Conservation (phyloP, 306 rosid species). For the Quercus engelmannii region DNA sequence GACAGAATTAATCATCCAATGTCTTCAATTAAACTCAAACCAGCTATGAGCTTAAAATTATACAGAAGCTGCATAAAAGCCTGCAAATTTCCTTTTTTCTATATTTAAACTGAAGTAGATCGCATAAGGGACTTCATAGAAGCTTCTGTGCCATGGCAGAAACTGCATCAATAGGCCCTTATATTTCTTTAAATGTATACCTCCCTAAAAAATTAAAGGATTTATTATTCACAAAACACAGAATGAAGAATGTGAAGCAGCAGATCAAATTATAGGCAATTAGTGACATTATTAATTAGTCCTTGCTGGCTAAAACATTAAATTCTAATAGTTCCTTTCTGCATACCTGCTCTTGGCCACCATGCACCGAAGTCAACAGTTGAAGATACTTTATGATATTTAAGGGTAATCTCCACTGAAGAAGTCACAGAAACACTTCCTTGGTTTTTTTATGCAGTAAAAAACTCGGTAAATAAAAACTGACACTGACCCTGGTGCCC, state of each 20-base stretch:
- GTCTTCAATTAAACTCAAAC: not conserved
- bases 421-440: conserved; percentile 4
- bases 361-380: conserved; percentile 9
- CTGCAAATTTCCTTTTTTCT: not conserved
- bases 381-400: not conserved
- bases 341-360: conserved; percentile 20
- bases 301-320: not conserved
- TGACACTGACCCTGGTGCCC: conserved; percentile 3
- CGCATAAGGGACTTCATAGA: not conserved
- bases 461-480: conserved; percentile 12
- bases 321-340: not conserved
- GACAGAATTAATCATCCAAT: conserved; percentile 1
- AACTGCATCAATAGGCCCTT: conserved; percentile 11
- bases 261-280: not conserved
- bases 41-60: not conserved
- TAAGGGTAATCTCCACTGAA: conserved; percentile 9
- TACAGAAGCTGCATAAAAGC: not conserved
- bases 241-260: conserved; percentile 1
- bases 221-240: not conserved
- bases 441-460: conserved; percentile 3
- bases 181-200: not conserved
- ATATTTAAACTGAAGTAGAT: conserved; percentile 1
- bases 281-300: conserved; percentile 4
- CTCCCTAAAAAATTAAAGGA: not conserved
- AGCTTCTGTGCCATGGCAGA: not conserved